Evolutionary conservation across 2,329 filamentous ascomycete species (phyloP), one percentile per base, ranked within the genome.

Genomic region (Fusarium longipes): DNA sequence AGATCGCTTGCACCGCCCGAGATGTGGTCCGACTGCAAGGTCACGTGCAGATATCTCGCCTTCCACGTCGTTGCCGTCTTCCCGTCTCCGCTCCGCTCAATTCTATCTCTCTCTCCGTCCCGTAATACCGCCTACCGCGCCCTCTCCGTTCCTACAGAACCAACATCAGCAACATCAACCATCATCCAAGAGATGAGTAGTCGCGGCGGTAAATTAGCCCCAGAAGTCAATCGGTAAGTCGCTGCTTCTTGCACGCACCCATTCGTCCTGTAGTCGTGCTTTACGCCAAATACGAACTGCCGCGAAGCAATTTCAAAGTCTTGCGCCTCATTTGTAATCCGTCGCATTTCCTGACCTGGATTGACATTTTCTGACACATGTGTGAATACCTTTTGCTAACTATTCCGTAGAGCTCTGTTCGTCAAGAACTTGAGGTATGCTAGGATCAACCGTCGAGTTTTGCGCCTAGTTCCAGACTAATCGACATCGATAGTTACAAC

Each of bases 371-470:
- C 18, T 11, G 43, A 30, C 49, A 56, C 25, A 52, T 39, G 20
- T 47, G 8, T 39, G 43, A 48, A 59, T 40, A 25, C 36, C 49
- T 54, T 66, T 36, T 63, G 67, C 80, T 82, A 72, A 82, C 79
- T 24, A 6, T 56, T 45, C 7, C 53, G 68, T 74, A 97, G 95
- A 90, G 95, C 96, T 91, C 92, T 99, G 86, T 98, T 98, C 89
- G 95, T 98, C 77, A 98, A 98, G 93, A 98, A 99, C 89, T 89
- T 98, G 85, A 97, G 92, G 93, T 96, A 82, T 73, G 85, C 82
- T 24, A 44, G 25, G 58, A 60, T 53, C 52, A 45, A 51, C 29
- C 18, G 54, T 40, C 59, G 54, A 45, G 17, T 33, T 24, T 39
- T 42, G 57, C 63, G 48, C 59, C 58, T 57, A 57, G 39, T 62